Percentiles rank a stretch among this genome's conserved stretches.
phyloP scores from a whole-genome alignment of 306 rosid species.

The Fragaria vesca region DNA sequence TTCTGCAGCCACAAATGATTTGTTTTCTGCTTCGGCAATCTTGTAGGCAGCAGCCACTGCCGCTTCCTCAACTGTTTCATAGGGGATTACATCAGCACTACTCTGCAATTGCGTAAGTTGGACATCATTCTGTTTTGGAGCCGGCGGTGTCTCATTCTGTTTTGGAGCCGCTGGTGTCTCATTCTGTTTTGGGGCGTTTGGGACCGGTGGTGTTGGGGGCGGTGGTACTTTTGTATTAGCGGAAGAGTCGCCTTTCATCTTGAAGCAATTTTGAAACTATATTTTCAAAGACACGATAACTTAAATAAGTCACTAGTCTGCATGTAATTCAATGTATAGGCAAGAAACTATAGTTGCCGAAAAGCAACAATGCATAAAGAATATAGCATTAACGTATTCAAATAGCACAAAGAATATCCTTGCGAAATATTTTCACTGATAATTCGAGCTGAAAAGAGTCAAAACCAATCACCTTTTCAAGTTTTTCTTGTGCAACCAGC shows the following conservation, averaged over 20 bases:
- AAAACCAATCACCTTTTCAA: conserved; percentile 37
- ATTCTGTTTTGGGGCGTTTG: not conserved
- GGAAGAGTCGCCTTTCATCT: conserved; percentile 18
- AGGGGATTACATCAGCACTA: not conserved
- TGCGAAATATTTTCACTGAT: not conserved
- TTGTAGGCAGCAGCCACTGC: conserved; percentile 33
- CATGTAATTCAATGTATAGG: not conserved
- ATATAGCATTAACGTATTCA: not conserved
- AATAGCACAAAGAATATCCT: not conserved
- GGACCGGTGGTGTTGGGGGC: not conserved
- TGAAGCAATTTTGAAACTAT: conserved; percentile 40
- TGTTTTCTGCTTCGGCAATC: conserved; percentile 47
- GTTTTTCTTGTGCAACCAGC: conserved; percentile 37
- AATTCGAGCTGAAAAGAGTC: not conserved
- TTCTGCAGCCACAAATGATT: conserved; percentile 38
- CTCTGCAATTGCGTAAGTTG: conserved; percentile 18
- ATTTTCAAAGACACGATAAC: not conserved
- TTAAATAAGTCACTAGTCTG: conserved; percentile 1
- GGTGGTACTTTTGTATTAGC: conserved; percentile 12
- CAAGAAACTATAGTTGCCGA: not conserved
- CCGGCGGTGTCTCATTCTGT: not conserved
- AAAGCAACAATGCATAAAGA: not conserved
- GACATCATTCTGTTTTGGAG: conserved; percentile 19
- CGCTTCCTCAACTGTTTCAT: conserved; percentile 28
- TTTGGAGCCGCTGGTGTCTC: not conserved